phyloP scores from a whole-genome alignment of 441 rosid species.

The Bruguiera hainesii region DNA sequence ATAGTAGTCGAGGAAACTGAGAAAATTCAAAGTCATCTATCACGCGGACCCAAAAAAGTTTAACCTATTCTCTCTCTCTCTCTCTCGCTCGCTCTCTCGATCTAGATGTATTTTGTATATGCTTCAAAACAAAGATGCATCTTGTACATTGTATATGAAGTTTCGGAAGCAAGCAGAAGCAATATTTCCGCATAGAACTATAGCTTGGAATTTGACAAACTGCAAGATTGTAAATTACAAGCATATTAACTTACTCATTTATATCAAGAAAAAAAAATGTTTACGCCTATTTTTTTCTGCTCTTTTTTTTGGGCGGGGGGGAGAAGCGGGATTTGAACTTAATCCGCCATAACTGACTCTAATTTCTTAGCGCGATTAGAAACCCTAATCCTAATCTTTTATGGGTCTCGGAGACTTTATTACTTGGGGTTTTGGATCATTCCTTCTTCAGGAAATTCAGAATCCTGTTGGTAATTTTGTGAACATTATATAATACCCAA shows the following conservation, averaged over 20 bases:
- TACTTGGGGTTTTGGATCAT: neutral
- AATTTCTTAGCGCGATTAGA: slow-evolving; percentile 9
- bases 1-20: slow-evolving; percentile 32
- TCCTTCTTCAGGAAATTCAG: neutral
- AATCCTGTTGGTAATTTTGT: slow-evolving; percentile 4
- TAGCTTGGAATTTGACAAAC: no score
- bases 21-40: slow-evolving; percentile 30
- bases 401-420: neutral
- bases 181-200: no score
- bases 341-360: no score
- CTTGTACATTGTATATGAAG: no score
- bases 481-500: neutral
- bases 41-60: slow-evolving; percentile 2
- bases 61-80: neutral
- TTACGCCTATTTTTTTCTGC: no score
- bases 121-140: no score
- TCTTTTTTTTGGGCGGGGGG: no score
- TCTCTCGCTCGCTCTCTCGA: neutral
- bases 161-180: no score
- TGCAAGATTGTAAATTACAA: no score
- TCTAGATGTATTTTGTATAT: neutral
- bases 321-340: no score
- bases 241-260: no score
- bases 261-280: no score
- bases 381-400: slow-evolving; percentile 38